These are phyloP conservation scores for Goniomonas avonlea DNA, from an alignment of 78 protist species.

Conservation along the genomic window DNA sequence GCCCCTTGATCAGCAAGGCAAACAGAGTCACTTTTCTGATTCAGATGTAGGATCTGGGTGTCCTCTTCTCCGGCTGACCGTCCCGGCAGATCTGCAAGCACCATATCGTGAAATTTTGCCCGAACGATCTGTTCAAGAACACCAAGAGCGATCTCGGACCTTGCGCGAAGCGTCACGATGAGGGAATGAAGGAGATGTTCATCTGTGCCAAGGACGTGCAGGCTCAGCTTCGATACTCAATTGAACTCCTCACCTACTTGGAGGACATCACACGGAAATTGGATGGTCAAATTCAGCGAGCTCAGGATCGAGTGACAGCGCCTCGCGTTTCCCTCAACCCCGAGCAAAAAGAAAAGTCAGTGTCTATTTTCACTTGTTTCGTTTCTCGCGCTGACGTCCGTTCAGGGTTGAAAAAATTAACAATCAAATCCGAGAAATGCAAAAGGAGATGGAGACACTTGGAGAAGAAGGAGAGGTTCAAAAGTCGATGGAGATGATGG, in stretches of 20 bases:
- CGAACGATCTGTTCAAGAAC: neutral
- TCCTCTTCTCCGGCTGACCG: too few relatives aligned
- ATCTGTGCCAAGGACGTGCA: neutral
- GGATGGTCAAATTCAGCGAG: too few relatives aligned
- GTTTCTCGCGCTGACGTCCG: neutral
- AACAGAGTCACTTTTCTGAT: too few relatives aligned
- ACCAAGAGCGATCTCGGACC: neutral
- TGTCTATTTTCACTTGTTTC: neutral
- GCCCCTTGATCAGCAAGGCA: too few relatives aligned
- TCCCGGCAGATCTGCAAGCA: constrained; percentile 14
- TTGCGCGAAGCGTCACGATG: neutral
- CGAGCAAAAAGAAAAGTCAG: neutral
- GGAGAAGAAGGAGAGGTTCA: neutral
- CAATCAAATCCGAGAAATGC: too few relatives aligned
- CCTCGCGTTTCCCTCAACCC: too few relatives aligned
- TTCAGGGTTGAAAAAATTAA: constrained; percentile 1
- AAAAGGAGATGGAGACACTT: neutral
- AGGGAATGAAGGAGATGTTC: neutral
- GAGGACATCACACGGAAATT: too few relatives aligned
- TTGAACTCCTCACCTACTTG: neutral
- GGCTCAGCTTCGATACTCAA: neutral
- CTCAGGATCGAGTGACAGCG: too few relatives aligned
- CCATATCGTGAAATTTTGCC: neutral
- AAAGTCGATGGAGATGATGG: neutral
- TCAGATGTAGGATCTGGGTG: too few relatives aligned